These are phyloP conservation scores for Juglanconis oblonga DNA, from an alignment of 2,329 filamentous ascomycete species.

Conservation along the genomic window DNA sequence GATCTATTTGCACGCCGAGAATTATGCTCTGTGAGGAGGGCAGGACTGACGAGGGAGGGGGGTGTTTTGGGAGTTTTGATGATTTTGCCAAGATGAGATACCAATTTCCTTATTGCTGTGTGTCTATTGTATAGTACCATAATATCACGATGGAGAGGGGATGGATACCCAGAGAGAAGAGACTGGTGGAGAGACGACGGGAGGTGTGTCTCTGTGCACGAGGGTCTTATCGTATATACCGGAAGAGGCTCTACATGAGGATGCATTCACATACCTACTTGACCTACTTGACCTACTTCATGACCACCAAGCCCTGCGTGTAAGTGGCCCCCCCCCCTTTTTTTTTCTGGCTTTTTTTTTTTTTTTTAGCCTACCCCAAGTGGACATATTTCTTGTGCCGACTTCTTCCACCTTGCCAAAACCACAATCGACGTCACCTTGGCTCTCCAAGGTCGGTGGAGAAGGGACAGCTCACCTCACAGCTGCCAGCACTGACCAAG, in stretches of 20 bases:
- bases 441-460: not conserved
- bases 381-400: too few relatives aligned
- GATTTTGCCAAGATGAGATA: constrained; percentile 10
- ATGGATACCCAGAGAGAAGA: not conserved
- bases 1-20: constrained; percentile 92
- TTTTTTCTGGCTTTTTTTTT: too few relatives aligned
- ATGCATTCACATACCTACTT: too few relatives aligned
- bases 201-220: not conserved
- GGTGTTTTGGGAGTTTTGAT: not conserved
- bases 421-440: not conserved
- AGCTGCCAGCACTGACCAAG: constrained; percentile 3
- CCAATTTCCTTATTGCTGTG: not conserved
- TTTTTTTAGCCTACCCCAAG: too few relatives aligned
- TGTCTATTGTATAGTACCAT: constrained; percentile 2
- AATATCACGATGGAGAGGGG: not conserved
- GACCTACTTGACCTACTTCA: too few relatives aligned
- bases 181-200: too few relatives aligned
- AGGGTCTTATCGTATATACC: not conserved
- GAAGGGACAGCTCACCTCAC: constrained; percentile 14
- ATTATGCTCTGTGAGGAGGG: constrained; percentile 73
- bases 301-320: too few relatives aligned
- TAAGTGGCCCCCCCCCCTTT: too few relatives aligned
- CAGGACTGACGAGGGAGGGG: not conserved
- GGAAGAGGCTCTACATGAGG: not conserved
- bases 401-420: too few relatives aligned